phyloP scores from a whole-genome alignment of 2,329 filamentous ascomycete genomes.

The Nigrospora sphaerica region DNA sequence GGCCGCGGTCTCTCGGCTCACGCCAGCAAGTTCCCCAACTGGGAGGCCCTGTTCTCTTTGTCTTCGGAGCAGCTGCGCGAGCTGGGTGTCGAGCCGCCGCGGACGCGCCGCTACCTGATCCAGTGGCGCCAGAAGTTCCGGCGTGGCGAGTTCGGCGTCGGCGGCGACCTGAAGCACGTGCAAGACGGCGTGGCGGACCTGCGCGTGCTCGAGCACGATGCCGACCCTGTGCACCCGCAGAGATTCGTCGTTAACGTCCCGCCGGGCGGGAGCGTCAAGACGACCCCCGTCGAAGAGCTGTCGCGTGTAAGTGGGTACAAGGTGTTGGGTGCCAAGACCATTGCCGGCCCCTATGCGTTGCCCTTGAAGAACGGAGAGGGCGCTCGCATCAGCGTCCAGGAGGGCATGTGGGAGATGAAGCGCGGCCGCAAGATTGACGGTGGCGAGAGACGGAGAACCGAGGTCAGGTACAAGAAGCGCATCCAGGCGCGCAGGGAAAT shows the following conservation, averaged over 20 bases:
- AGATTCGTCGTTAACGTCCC: constrained; percentile 51
- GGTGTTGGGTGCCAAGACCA: constrained; percentile 60
- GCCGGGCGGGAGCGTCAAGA: constrained; percentile 30
- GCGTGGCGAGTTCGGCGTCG: constrained; percentile 68
- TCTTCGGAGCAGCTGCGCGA: constrained; percentile 71
- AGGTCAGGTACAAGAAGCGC: constrained; percentile 81
- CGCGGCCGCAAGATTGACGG: constrained; percentile 90
- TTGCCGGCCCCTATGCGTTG: constrained; percentile 69
- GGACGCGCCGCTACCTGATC: constrained; percentile 75
- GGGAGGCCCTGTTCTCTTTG: constrained; percentile 84
- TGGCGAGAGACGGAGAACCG: constrained; percentile 81
- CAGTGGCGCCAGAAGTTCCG: constrained; percentile 83
- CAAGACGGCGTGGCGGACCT: constrained; percentile 45
- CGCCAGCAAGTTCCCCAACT: constrained; percentile 78
- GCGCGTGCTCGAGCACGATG: constrained; percentile 36
- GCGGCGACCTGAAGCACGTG: constrained; percentile 74
- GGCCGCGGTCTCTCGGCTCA: constrained; percentile 80
- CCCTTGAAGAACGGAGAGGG: constrained; percentile 58
- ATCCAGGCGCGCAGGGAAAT: constrained; percentile 69
- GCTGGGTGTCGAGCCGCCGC: constrained; percentile 79
- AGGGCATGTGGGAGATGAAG: constrained; percentile 90
- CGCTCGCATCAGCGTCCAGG: constrained; percentile 62
- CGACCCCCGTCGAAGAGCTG: constrained; percentile 28
- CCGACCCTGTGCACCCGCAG: constrained; percentile 30
- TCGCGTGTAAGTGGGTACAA: constrained; percentile 57